Conservation (phyloP, 257 asterid genomes). For the Solanum virginianum region DNA sequence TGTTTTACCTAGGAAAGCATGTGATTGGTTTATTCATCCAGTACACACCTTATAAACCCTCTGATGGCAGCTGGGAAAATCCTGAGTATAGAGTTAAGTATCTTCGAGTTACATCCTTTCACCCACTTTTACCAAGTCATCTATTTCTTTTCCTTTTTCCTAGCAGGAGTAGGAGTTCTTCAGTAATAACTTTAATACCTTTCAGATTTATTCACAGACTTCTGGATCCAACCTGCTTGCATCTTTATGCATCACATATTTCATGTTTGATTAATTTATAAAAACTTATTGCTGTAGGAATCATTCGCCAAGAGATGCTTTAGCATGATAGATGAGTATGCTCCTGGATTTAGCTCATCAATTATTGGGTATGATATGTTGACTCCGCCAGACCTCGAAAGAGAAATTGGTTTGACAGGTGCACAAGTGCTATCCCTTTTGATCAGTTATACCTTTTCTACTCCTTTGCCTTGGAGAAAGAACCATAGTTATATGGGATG, state of each 20-base stretch:
- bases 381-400: slow-evolving; percentile 95
- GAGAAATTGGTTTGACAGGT: slow-evolving; percentile 89
- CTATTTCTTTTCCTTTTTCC: neutral
- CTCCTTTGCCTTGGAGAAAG: neutral
- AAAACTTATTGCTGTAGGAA: slow-evolving; percentile 26
- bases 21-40: slow-evolving; percentile 83
- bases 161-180: neutral
- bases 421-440: neutral
- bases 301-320: slow-evolving; percentile 82
- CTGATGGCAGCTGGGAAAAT: slow-evolving; percentile 90
- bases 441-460: neutral
- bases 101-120: neutral
- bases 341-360: slow-evolving; percentile 83
- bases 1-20: slow-evolving; percentile 58
- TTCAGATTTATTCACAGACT: neutral
- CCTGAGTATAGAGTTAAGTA: slow-evolving; percentile 66
- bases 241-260: neutral
- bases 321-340: slow-evolving; percentile 70
- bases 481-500: neutral
- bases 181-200: neutral
- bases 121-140: neutral
- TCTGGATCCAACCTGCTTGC: neutral
- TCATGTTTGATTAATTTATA: neutral
- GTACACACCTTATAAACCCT: slow-evolving; percentile 89
- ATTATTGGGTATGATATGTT: slow-evolving; percentile 86